A percentile compares a stretch with the other conserved stretches of the same genome.
These are phyloP conservation scores for Yamadazyma paraphyllophila DNA, from an alignment of 805 yeast species.

Conservation along the genomic window DNA sequence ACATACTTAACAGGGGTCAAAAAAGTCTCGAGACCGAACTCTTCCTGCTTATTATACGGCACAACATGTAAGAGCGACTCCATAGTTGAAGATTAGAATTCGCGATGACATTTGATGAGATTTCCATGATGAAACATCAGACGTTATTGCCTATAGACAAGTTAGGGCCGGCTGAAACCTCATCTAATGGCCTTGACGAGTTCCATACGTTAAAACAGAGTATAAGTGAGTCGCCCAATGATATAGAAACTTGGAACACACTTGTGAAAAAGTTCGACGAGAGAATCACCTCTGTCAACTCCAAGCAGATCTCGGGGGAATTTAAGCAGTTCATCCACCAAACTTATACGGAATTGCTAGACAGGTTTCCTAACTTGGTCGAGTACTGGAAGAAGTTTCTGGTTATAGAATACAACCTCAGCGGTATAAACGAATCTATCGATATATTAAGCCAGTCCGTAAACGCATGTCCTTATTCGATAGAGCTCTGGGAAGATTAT, in stretches of 20 bases:
- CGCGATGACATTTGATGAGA: slow-evolving; percentile 6
- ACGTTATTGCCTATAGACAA: slow-evolving; percentile 1
- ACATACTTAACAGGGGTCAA: slow-evolving; percentile 2
- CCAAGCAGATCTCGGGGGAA: slow-evolving; percentile 13
- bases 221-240: slow-evolving; percentile 21
- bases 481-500: slow-evolving; percentile 72
- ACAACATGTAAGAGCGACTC: slow-evolving; percentile 4
- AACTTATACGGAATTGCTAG: slow-evolving; percentile 36
- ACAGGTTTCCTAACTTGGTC: slow-evolving; percentile 55
- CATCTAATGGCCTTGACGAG: slow-evolving; percentile 7
- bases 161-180: neutral
- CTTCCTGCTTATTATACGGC: slow-evolving; percentile 8
- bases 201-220: slow-evolving; percentile 6
- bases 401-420: slow-evolving; percentile 52
- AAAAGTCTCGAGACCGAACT: neutral
- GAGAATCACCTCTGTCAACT: slow-evolving; percentile 17
- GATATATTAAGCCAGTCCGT: slow-evolving; percentile 45
- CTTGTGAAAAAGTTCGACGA: slow-evolving; percentile 31
- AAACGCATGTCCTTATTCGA: slow-evolving; percentile 50
- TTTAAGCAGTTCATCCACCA: slow-evolving; percentile 18
- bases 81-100: neutral
- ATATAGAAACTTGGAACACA: slow-evolving; percentile 40
- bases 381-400: slow-evolving; percentile 65
- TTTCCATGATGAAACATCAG: neutral
- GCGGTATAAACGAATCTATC: slow-evolving; percentile 53